Evolutionary conservation across 208 protist species (phyloP).

Genomic region (Acanthamoeba polyphaga): DNA sequence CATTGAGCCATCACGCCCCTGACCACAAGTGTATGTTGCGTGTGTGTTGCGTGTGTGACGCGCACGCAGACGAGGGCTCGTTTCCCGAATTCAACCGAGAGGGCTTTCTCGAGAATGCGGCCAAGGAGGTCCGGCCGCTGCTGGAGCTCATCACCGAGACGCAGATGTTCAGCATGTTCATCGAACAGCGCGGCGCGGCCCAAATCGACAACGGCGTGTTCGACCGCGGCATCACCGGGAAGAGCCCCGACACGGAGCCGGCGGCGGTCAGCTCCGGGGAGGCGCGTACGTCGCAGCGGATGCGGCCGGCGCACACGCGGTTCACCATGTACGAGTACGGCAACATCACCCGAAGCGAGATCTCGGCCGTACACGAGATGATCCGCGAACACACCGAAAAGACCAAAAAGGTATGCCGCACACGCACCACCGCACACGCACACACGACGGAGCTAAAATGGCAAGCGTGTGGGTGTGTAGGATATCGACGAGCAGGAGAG

Average conservation of each 20-base stretch:
- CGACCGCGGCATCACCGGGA: slow-evolving; percentile 13
- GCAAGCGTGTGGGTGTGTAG: neutral
- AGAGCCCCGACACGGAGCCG: neutral
- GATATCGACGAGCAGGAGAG: slow-evolving; percentile 68
- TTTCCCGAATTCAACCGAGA: slow-evolving; percentile 12
- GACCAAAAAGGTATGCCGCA: slow-evolving; percentile 28
- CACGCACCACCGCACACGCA: neutral
- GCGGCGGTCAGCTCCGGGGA: neutral
- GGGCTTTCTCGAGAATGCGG: neutral
- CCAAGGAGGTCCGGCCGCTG: slow-evolving; percentile 14
- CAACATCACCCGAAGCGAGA: slow-evolving; percentile 71
- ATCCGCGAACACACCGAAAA: neutral
- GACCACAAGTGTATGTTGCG: neutral
- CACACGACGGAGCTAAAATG: neutral
- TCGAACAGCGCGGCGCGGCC: slow-evolving; percentile 30
- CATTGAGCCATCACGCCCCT: neutral
- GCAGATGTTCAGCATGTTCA: slow-evolving; percentile 76
- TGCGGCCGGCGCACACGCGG: slow-evolving; percentile 69
- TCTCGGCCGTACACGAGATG: slow-evolving; percentile 70
- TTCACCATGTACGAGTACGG: slow-evolving; percentile 77
- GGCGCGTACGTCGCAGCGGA: neutral
- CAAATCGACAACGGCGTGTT: slow-evolving; percentile 65
- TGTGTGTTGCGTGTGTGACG: neutral
- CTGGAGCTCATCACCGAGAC: slow-evolving; percentile 73
- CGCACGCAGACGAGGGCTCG: neutral